Evolutionary conservation across 2,329 filamentous ascomycete species (phyloP), one percentile per base, ranked within the genome.

Genomic region (Aureobasidium uvarum): DNA sequence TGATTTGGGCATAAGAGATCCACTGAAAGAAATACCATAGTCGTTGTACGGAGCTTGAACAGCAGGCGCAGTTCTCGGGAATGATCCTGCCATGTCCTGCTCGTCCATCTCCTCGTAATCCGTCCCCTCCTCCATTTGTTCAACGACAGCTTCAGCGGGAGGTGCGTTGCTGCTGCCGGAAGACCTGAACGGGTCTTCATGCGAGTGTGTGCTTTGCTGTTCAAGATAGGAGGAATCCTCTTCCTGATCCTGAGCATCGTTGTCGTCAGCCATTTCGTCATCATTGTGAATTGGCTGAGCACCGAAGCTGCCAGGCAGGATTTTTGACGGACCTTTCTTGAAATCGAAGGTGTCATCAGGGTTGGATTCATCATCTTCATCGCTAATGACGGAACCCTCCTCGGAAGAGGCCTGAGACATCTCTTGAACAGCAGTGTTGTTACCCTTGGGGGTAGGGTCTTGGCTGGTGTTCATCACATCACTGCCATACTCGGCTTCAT

Each of bases 301-400:
- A 41, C 91, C 89, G 63, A 50, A 56, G 76, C 96, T 98, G 0
- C 91, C 87, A 56, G 95, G 94, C 5, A 94, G 94, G 28, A 95
- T 81, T 36, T 83, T 73, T 71, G 80, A 71, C 76, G 83, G 74
- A 73, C 81, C 72, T 75, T 78, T 80, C 45, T 83, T 82, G 77
- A 84, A 84, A 51, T 84, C 80, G 67, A 84, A 84, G 0, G 83
- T 85, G 67, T 85, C 83, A 67, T 85, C 82, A 14, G 78, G 78
- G 66, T 77, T 79, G 20, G 80, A 81, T 33, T 59, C 63, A 23
- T 58, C 51, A 28, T 71, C 67, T 50, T 78, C 76, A 10, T 76
- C 76, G 68, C 77, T 80, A 23, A 75, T 68, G 58, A 76, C 71
- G 5, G 76, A 76, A 25, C 56, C 62, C 41, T 76, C 75, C 25